These are phyloP conservation scores for Fusarium devonianum DNA, from an alignment of 2,329 filamentous ascomycete species.

Conservation along the genomic window DNA sequence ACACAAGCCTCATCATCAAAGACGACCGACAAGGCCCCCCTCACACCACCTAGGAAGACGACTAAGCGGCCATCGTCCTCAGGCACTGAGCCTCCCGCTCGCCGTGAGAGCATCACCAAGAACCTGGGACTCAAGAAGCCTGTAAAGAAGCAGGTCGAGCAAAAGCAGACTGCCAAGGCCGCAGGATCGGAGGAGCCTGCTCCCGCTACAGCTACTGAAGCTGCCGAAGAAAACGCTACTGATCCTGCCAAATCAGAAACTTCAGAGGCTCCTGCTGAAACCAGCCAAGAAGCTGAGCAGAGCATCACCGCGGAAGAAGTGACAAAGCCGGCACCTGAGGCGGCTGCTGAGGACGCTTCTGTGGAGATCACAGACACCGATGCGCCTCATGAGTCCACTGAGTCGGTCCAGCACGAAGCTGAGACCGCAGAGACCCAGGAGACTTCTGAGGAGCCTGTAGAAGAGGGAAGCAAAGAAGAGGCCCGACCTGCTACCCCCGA, in stretches of 20 bases:
- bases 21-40: conserved; percentile 65
- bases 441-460: conserved; percentile 6
- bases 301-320: not conserved
- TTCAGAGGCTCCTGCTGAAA: conserved; percentile 5
- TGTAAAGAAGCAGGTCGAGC: conserved; percentile 12
- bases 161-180: conserved; percentile 5
- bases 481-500: conserved; percentile 7
- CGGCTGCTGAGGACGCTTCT: conserved; percentile 12
- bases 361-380: conserved; percentile 22
- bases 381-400: conserved; percentile 22
- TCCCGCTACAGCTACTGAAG: conserved; percentile 5
- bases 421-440: conserved; percentile 15
- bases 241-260: conserved; percentile 12
- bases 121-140: conserved; percentile 36
- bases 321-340: conserved; percentile 7
- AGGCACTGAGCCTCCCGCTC: conserved; percentile 25
- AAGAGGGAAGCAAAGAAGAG: conserved; percentile 6
- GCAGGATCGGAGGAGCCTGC: conserved; percentile 14
- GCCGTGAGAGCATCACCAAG: conserved; percentile 37
- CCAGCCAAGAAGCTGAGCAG: conserved; percentile 2
- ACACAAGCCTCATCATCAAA: conserved; percentile 75
- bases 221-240: conserved; percentile 10
- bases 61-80: conserved; percentile 35
- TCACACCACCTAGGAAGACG: conserved; percentile 58
- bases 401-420: conserved; percentile 13